A percentile compares a stretch with the other conserved stretches of the same genome.
phyloP scores from a whole-genome alignment of 306 rosid genomes.

The Oemleria cerasiformis region DNA sequence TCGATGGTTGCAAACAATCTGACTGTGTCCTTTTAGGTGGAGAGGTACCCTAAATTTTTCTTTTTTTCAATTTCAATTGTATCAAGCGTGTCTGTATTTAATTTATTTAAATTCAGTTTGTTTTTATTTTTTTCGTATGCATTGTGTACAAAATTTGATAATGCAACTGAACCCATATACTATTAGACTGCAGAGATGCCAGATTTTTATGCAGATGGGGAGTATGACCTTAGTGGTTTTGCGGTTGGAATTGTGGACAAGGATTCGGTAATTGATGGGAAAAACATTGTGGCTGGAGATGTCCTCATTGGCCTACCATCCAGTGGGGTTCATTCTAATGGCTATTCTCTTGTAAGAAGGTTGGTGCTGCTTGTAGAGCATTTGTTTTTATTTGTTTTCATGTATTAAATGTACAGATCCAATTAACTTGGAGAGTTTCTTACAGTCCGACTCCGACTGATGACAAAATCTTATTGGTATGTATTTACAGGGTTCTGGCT shows the following conservation, averaged over 20 bases:
- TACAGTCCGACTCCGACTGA: not conserved
- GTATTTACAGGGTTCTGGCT: slow-evolving; percentile 55
- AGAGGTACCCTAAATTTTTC: slow-evolving; percentile 56
- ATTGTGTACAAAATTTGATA: not conserved
- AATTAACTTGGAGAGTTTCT: not conserved
- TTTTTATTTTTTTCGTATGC: not conserved
- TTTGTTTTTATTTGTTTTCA: not conserved
- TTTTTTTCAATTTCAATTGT: not conserved
- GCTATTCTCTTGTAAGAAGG: slow-evolving; percentile 93
- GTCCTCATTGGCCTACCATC: slow-evolving; percentile 83
- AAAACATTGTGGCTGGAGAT: slow-evolving; percentile 69
- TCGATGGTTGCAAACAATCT: slow-evolving; percentile 85
- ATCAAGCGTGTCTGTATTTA: not conserved
- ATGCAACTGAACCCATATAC: slow-evolving; percentile 14
- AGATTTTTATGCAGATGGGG: slow-evolving; percentile 78
- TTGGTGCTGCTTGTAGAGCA: slow-evolving; percentile 18
- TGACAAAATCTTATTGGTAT: slow-evolving; percentile 9
- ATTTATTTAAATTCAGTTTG: not conserved
- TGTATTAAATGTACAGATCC: not conserved
- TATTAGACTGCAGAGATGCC: slow-evolving; percentile 98
- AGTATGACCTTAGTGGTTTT: slow-evolving; percentile 93
- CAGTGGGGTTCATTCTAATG: slow-evolving; percentile 91
- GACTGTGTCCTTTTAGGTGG: slow-evolving; percentile 88
- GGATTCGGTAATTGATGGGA: slow-evolving; percentile 71
- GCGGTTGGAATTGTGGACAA: slow-evolving; percentile 83